These are phyloP conservation scores for Solanum appendiculatum DNA, from an alignment of 257 asterid species.

Conservation along the genomic window DNA sequence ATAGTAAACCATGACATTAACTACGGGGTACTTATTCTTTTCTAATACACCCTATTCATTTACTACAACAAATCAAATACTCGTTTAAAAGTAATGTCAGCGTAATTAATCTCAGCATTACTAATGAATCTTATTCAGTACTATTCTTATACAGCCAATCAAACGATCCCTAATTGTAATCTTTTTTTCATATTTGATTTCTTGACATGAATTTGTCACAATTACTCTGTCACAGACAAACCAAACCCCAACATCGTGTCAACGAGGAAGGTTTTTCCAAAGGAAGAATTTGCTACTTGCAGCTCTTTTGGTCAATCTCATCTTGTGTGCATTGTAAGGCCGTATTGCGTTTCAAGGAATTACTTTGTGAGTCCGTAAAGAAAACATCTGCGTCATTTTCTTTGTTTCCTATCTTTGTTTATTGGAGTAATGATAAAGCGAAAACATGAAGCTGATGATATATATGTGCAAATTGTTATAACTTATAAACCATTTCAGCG, in stretches of 20 bases:
- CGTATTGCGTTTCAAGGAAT: background rate
- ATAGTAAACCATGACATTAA: too few species aligned
- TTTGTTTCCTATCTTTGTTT: background rate
- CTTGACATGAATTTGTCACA: background rate
- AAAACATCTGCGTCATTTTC: background rate
- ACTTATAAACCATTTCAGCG: background rate
- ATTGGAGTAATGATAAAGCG: background rate
- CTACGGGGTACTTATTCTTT: too few species aligned
- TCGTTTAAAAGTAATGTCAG: background rate
- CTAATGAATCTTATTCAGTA: background rate
- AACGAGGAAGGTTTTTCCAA: background rate
- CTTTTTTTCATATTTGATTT: background rate
- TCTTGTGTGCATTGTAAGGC: background rate
- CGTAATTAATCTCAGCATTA: background rate
- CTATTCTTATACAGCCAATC: background rate
- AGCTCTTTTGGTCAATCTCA: background rate
- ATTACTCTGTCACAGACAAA: background rate
- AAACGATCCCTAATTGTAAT: background rate
- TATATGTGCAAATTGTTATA: background rate
- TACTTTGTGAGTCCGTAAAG: background rate
- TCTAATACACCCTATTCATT: too few species aligned
- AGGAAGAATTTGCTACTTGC: background rate
- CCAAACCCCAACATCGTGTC: background rate
- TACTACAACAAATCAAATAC: background rate
- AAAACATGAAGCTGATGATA: background rate